These are phyloP conservation scores for Phytophthora foliorum DNA, from an alignment of 352 stramenopile genomes.

Conservation along the genomic window DNA sequence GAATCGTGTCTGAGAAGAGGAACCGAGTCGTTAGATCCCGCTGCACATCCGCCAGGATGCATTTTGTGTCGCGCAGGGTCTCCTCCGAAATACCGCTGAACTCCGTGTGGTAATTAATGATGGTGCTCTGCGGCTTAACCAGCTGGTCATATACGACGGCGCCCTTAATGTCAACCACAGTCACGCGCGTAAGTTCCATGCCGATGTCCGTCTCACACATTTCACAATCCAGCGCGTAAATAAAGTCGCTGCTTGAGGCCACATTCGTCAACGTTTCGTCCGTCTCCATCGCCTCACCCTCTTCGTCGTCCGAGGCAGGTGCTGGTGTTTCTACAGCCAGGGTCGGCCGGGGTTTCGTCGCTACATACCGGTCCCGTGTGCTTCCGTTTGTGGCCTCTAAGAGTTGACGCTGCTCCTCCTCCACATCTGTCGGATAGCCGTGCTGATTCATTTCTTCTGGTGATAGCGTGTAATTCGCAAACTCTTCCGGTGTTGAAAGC, in stretches of 20 bases:
- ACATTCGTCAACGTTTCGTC: conserved; percentile 27
- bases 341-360: conserved; percentile 52
- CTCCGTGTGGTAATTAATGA: conserved; percentile 92
- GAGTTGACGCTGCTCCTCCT: conserved; percentile 69
- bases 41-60: conserved; percentile 81
- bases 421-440: conserved; percentile 69
- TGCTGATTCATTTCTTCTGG: conserved; percentile 77
- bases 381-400: conserved; percentile 55
- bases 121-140: conserved; percentile 85
- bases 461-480: conserved; percentile 69
- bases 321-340: conserved; percentile 6
- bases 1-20: conserved; percentile 78
- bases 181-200: conserved; percentile 86
- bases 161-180: conserved; percentile 68
- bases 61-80: conserved; percentile 63
- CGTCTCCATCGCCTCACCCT: conserved; percentile 35
- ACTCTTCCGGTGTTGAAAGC: conserved; percentile 24
- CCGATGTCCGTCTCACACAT: conserved; percentile 92
- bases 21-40: conserved; percentile 61
- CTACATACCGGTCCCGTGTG: conserved; percentile 66
- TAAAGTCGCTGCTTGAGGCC: conserved; percentile 26
- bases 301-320: conserved; percentile 23
- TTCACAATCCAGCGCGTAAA: conserved; percentile 90
- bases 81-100: conserved; percentile 91
- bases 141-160: conserved; percentile 85